These are phyloP conservation scores for Henckelia pumila DNA, from an alignment of 257 asterid genomes.

Conservation along the genomic window DNA sequence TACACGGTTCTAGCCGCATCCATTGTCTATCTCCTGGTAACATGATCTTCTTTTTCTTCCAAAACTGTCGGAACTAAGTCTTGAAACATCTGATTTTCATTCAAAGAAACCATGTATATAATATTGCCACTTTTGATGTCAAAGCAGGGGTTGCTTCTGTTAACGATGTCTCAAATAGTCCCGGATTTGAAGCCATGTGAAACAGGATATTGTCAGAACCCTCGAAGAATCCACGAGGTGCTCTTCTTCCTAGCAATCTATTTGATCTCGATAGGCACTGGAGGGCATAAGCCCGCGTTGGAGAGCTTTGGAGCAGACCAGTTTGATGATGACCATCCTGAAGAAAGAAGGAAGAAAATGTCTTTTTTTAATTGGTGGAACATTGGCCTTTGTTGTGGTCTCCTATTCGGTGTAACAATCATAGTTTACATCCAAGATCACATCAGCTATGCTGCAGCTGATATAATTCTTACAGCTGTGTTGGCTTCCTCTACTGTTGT, in stretches of 20 bases:
- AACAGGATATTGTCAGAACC: constrained; percentile 23
- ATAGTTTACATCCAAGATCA: constrained; percentile 68
- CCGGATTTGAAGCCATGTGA: constrained; percentile 58
- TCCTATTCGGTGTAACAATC: constrained; percentile 62
- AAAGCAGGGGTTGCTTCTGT: constrained; percentile 69
- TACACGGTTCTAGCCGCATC: constrained; percentile 65
- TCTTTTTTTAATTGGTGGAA: no score
- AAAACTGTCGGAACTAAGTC: background rate
- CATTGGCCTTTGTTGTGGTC: constrained; percentile 70
- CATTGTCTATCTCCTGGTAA: constrained; percentile 63
- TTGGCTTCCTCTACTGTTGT: constrained; percentile 48
- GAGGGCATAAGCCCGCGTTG: constrained; percentile 85
- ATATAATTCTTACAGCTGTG: constrained; percentile 50
- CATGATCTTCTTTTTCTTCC: background rate
- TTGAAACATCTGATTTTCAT: background rate
- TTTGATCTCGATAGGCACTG: constrained; percentile 76
- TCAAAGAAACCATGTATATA: background rate
- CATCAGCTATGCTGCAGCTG: constrained; percentile 76
- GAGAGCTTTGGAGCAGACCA: constrained; percentile 99
- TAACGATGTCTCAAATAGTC: constrained; percentile 64
- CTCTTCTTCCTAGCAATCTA: constrained; percentile 75
- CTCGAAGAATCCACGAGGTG: constrained; percentile 45
- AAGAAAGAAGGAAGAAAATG: constrained; percentile 61
- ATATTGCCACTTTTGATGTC: background rate
- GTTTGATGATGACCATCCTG: constrained; percentile 76